Conservation (phyloP, 352 stramenopile genomes). For the Globisporangium yorkense region DNA sequence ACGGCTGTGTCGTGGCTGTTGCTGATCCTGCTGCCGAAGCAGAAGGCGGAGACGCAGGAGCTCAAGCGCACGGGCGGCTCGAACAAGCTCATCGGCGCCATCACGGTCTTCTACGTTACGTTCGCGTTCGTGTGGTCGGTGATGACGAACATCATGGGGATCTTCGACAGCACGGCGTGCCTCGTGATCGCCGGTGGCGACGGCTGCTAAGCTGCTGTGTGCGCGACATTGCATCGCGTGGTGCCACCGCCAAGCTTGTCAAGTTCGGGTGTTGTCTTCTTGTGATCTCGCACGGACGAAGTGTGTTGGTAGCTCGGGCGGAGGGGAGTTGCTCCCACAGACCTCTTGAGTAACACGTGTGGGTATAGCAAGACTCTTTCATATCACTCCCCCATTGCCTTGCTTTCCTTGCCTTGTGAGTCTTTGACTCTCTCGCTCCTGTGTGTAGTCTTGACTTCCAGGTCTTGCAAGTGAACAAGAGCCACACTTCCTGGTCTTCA, state of each 20-base stretch:
- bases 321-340: neutral
- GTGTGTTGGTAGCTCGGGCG: neutral
- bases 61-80: constrained; percentile 31
- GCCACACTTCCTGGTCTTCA: too few species aligned
- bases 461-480: too few species aligned
- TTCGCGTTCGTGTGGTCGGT: constrained; percentile 18
- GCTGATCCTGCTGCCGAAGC: constrained; percentile 32
- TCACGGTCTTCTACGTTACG: constrained; percentile 30
- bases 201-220: constrained; percentile 6
- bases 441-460: too few species aligned
- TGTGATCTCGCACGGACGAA: neutral
- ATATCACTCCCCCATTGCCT: too few species aligned
- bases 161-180: constrained; percentile 21
- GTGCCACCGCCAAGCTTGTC: too few species aligned
- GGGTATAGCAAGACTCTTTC: too few species aligned
- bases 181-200: constrained; percentile 21
- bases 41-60: constrained; percentile 42
- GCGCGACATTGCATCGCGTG: too few species aligned
- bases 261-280: too few species aligned
- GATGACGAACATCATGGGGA: constrained; percentile 18
- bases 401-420: too few species aligned
- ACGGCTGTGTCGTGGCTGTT: constrained; percentile 21
- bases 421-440: too few species aligned
- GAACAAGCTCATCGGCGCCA: constrained; percentile 26
- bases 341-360: too few species aligned